Conservation (phyloP, 495 filamentous ascomycete species). For the Neurospora intermedia region DNA sequence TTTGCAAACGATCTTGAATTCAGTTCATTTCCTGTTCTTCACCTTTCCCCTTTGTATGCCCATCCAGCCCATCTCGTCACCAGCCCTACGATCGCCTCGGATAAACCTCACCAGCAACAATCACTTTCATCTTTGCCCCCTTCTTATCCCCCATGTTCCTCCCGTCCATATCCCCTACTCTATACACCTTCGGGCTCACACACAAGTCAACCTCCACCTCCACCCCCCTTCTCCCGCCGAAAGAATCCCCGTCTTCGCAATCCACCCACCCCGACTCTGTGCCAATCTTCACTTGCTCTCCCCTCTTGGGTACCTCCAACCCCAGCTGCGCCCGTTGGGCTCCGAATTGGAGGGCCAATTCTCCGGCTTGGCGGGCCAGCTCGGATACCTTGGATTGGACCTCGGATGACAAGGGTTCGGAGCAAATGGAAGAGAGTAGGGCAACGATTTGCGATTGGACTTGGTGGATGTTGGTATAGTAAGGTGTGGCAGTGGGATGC, state of each 20-base stretch:
- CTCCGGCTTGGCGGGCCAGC: constrained; percentile 8
- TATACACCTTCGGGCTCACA: constrained; percentile 12
- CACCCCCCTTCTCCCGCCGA: background rate
- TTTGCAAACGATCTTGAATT: background rate
- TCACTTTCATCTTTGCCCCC: constrained; percentile 1
- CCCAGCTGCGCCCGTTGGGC: constrained; percentile 11
- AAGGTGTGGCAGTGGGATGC: background rate
- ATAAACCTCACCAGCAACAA: constrained; percentile 17
- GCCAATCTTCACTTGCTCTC: constrained; percentile 12
- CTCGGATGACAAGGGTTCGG: constrained; percentile 1
- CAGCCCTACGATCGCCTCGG: constrained; percentile 5
- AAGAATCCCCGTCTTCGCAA: constrained; percentile 12
- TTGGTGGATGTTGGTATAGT: background rate
- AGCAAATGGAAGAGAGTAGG: constrained; percentile 2
- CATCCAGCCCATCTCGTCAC: background rate
- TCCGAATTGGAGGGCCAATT: constrained; percentile 19
- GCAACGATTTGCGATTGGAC: constrained; percentile 4
- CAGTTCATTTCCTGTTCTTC: background rate
- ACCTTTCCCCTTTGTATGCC: background rate
- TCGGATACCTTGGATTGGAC: constrained; percentile 7
- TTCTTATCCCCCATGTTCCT: constrained; percentile 7
- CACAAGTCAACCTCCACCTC: constrained; percentile 13
- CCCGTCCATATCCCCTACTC: constrained; percentile 13
- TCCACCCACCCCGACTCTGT: constrained; percentile 10
- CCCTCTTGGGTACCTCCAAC: constrained; percentile 6